phyloP scores from a whole-genome alignment of 1,284 basidiomycete genomes.

The Retiboletus flavoniger region DNA sequence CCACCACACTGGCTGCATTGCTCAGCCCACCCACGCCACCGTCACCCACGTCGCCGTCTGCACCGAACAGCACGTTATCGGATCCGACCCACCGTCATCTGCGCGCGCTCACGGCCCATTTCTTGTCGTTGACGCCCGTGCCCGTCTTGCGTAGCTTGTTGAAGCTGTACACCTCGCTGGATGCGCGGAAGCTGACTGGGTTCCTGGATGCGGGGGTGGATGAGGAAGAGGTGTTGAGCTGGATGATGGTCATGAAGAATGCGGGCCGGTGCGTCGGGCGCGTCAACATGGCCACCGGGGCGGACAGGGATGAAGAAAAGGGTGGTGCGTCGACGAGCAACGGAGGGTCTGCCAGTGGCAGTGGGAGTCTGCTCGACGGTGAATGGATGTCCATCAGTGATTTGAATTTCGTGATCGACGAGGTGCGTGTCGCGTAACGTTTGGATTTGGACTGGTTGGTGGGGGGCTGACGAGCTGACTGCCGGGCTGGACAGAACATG shows the following conservation, averaged over 20 bases:
- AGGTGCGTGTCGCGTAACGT: conserved; percentile 51
- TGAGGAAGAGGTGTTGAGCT: conserved; percentile 93
- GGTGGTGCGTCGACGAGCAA: background rate
- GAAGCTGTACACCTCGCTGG: conserved; percentile 93
- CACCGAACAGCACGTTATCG: conserved; percentile 27
- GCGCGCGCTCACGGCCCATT: conserved; percentile 52
- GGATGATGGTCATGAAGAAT: conserved; percentile 96
- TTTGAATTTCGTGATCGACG: conserved; percentile 93
- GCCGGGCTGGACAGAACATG: conserved; percentile 67
- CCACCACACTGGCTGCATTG: conserved; percentile 58
- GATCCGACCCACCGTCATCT: conserved; percentile 89
- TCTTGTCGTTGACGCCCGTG: conserved; percentile 79
- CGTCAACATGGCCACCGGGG: conserved; percentile 25
- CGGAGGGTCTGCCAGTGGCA: conserved; percentile 15
- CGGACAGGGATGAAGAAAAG: conserved; percentile 30
- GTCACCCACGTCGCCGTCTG: conserved; percentile 28
- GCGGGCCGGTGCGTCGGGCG: conserved; percentile 74
- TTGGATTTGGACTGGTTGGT: no score
- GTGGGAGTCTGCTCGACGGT: conserved; percentile 76
- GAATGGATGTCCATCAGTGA: conserved; percentile 89
- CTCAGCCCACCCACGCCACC: conserved; percentile 41
- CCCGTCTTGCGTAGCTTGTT: conserved; percentile 89
- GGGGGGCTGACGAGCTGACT: conserved; percentile 8
- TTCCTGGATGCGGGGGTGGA: conserved; percentile 76
- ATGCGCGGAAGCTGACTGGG: conserved; percentile 86